Conservation (phyloP, 2,329 filamentous ascomycete genomes). For the Rutstroemia sp. region DNA sequence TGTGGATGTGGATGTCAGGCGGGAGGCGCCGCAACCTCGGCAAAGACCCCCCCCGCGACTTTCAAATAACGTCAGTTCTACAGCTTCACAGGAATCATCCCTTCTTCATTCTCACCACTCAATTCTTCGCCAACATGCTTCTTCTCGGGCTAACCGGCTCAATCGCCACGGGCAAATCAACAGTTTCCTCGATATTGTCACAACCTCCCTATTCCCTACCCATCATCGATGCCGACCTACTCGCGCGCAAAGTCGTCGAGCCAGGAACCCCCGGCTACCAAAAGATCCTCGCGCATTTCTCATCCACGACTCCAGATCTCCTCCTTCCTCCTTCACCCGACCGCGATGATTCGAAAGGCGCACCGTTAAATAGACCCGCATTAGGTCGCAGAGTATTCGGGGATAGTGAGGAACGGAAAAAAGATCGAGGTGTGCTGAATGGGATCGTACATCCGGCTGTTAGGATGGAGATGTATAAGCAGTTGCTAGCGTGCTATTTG, state of each 20-base stretch:
- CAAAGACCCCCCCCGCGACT: too few relatives aligned
- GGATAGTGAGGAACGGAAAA: constrained; percentile 57
- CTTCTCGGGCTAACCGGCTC: constrained; percentile 94
- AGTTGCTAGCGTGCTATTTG: constrained; percentile 66
- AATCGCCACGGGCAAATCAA: constrained; percentile 97
- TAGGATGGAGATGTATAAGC: constrained; percentile 69
- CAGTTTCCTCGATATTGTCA: constrained; percentile 77
- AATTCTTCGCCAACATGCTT: constrained; percentile 53
- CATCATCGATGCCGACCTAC: constrained; percentile 86
- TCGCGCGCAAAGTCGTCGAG: constrained; percentile 90
- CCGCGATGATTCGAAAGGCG: constrained; percentile 51
- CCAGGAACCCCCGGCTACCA: constrained; percentile 80
- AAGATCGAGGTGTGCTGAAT: constrained; percentile 73
- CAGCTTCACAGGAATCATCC: not conserved
- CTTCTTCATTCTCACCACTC: not conserved
- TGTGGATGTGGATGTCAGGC: too few relatives aligned
- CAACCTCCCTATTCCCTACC: constrained; percentile 77
- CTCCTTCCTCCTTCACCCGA: constrained; percentile 55
- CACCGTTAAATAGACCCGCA: constrained; percentile 77
- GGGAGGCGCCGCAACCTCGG: too few relatives aligned
- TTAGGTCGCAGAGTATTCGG: constrained; percentile 86
- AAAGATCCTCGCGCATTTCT: constrained; percentile 76
- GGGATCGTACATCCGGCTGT: constrained; percentile 90
- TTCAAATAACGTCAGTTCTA: too few relatives aligned
- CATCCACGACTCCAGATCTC: constrained; percentile 75